Base-by-base conservation (phyloP, 768 basidiomycete species). In the Basidioascus undulatus region DNA sequence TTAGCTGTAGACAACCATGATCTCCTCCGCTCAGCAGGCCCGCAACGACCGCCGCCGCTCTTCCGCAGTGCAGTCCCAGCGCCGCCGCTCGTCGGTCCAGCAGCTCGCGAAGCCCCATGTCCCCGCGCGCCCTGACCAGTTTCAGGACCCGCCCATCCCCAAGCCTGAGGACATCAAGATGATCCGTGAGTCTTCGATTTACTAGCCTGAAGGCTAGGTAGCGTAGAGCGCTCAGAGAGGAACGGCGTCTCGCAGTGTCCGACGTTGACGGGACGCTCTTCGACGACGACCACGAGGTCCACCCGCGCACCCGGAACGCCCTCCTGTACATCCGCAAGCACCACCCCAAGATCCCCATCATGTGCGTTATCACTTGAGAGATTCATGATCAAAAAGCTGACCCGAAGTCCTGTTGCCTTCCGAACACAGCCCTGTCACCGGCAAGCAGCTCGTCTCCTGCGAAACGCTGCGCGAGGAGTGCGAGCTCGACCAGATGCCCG, bases 211-310 rank as follows among this genome's bases (percentile, higher is more conserved):
- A 19, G 18, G 8, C 20, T 8, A 32, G 10, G 20, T 36, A n/a
- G n/a, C n/a, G n/a, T n/a, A n/a, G n/a, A n/a, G n/a, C n/a, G n/a
- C n/a, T n/a, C n/a, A n/a, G n/a, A n/a, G n/a, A n/a, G n/a, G n/a
- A n/a, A n/a, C n/a, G n/a, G n/a, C n/a, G 28, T 37, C 28, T 2
- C 1, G 9, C 10, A 28, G 20, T 2, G 6, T 44, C 11, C 12
- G 9, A 12, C 39, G 48, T 49, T n/a, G 48, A 49, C 36, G 48
- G 48, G 16, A 49, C 48, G 21, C 48, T 49, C 32, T 49, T 49
- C 43, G 44, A 43, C 45, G 43, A 49, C 45, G 35, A 40, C 35
- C 48, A 49, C 45, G 48, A 49, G 43, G 43, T 49, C 18, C 48
- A 49, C 48, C 45, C 45, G 12, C 25, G 18, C 9, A 46, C 45